Evolutionary conservation across 495 filamentous ascomycete genomes (phyloP), one percentile per base, ranked within the genome.

Genomic region (Penicillium crystallinum): DNA sequence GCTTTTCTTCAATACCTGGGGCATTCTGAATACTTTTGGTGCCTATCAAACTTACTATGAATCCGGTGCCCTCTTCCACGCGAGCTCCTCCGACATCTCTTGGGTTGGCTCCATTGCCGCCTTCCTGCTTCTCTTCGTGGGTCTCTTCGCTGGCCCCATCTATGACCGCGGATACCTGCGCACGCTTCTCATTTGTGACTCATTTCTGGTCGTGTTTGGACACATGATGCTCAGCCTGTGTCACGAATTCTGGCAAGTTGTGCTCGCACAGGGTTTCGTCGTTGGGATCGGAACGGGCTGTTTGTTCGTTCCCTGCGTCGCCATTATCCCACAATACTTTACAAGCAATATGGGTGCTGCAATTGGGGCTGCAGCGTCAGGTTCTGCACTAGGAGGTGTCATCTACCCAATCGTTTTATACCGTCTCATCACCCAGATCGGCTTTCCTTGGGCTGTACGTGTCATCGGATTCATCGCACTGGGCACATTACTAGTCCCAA

Each of bases 41-140:
- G 75, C 74, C 11, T 81, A 68, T 55, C 78, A 80, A 51, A 73
- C 76, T 3, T 80, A 71, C 59, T 81, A 81, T 60, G 47, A 62
- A 29, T 43, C 37, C 7, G 45, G 37, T 6, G 19, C n/a, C 7
- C 50, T 64, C 6, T 49, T 48, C n/a, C 55, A 55, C 6, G 63
- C 71, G 5, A 49, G 77, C 0, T 46, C 68, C 1, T 76, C 72
- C 6, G 50, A 54, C n/a, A 77, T 88, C 45, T 66, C 72, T 8
- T 74, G 72, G 72, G 70, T 75, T 19, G 71, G 71, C 31, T 59
- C 66, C 3, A 69, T 85, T 21, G 81, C 86, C 53, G 71, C 74
- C 6, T 82, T 80, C 53, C 69, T 83, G 29, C 68, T 86, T 4
- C 55, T 83, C 48, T 42, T 82, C 1, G 61, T 74, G 0, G 79